These are phyloP conservation scores for Suhomyces prunicola DNA, from an alignment of 805 yeast genomes.

Conservation along the genomic window DNA sequence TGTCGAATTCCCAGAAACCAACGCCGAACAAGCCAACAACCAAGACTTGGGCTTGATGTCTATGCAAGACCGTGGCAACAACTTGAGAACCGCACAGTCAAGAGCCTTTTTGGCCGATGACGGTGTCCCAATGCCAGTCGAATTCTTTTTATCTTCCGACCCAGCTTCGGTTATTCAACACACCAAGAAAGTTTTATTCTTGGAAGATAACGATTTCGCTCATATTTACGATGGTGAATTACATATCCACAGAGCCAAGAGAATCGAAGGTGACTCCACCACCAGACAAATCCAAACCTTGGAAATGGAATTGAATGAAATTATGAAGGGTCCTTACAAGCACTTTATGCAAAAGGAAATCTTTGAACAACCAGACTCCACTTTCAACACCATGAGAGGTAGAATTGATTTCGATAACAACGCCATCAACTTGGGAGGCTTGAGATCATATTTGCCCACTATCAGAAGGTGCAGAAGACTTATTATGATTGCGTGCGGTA, in stretches of 20 bases:
- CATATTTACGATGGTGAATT: constrained; percentile 97
- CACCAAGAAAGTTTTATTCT: constrained; percentile 92
- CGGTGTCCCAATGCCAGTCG: constrained; percentile 89
- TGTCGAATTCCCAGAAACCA: constrained; percentile 86
- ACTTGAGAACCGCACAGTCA: constrained; percentile 84
- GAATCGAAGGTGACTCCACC: constrained; percentile 77
- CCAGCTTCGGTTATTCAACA: constrained; percentile 96
- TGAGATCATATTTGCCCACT: constrained; percentile 77
- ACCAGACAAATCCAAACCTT: constrained; percentile 94
- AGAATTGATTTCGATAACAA: constrained; percentile 87
- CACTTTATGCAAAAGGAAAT: constrained; percentile 99
- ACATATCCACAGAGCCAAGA: constrained; percentile 95
- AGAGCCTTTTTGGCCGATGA: constrained; percentile 96
- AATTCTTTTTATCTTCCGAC: constrained; percentile 93
- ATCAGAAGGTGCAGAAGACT: constrained; percentile 93
- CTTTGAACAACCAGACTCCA: constrained; percentile 97
- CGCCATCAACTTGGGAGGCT: constrained; percentile 83
- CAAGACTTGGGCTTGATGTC: constrained; percentile 43
- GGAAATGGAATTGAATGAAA: constrained; percentile 95
- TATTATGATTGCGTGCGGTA: constrained; percentile 99
- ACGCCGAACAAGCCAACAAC: constrained; percentile 19
- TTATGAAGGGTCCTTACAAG: constrained; percentile 94
- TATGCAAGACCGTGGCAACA: constrained; percentile 51
- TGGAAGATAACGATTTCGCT: constrained; percentile 98
- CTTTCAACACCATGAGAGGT: constrained; percentile 99